Evolutionary conservation across 2,329 filamentous ascomycete species (phyloP), one percentile per base, ranked within the genome.

Genomic region (Pleoardoris graminearum): DNA sequence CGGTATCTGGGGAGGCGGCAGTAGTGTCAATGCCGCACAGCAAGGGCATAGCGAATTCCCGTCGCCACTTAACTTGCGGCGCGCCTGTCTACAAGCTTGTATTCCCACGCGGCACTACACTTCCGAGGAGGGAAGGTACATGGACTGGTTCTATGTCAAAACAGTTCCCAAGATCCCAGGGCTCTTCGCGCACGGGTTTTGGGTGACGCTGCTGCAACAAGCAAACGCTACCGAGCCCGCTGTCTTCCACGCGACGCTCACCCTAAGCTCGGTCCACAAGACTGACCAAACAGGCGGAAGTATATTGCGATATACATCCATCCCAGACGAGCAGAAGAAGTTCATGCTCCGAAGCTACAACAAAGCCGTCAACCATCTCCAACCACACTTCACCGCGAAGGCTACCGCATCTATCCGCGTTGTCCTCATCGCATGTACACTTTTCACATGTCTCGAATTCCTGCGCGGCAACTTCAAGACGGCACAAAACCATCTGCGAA

Each of bases 371-470:
- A 43, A 56, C 10, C 51, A 69, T 41, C 58, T 79, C 4, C 68
- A 68, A 29, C 57, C 49, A 4, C 63, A 63, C 22, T 60, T 69
- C 11, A 38, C 44, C 11, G 33, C 38, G 5, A 45, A 39, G 16
- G 59, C 67, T 22, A 62, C 50, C 27, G 48, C 61, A 10, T 71
- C 71, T 1, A 41, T 70, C 0, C 67, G 70, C 2, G 61, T 76
- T 17, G 66, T 71, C 2, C 62, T 79, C n/a, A 73, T 78, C 27
- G 66, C 70, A 1, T 79, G 76, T 44, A 60, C 76, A 44, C 23
- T 78, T 0, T 78, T 79, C 46, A 64, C 75, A 2, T 71, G 64
- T 30, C 51, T 78, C 33, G 77, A 79, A 42, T 70, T 73, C 21
- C 56, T 78, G 4, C 69, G 73, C 4, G 76, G 76, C 2, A 69